Percentiles rank a stretch among this genome's conserved stretches.
These are phyloP conservation scores for Pisolithus sp. DNA, from an alignment of 768 basidiomycete species.

Conservation along the genomic window DNA sequence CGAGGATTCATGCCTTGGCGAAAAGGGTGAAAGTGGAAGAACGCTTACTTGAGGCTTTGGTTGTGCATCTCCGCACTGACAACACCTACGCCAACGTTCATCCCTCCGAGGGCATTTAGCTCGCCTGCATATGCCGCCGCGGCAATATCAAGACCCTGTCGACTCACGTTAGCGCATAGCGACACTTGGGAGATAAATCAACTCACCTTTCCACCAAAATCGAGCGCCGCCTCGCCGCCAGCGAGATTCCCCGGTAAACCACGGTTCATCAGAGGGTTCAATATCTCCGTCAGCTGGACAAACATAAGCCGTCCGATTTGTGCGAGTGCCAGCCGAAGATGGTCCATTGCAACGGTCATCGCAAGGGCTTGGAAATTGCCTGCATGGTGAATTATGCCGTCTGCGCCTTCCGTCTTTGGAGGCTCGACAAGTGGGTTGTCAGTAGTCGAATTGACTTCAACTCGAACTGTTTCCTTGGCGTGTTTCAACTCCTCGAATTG, in stretches of 20 bases:
- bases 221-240: constrained; percentile 71
- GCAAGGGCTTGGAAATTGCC: constrained; percentile 90
- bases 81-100: constrained; percentile 77
- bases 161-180: background rate
- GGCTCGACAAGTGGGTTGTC: constrained; percentile 87
- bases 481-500: constrained; percentile 74
- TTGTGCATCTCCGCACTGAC: constrained; percentile 92
- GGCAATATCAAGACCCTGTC: constrained; percentile 70
- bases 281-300: constrained; percentile 50
- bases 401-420: constrained; percentile 46
- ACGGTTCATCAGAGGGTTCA: constrained; percentile 59
- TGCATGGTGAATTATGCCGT: constrained; percentile 62
- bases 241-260: constrained; percentile 78
- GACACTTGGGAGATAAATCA: too few species aligned
- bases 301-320: constrained; percentile 69
- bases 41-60: constrained; percentile 78
- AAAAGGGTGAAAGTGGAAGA: background rate
- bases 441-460: constrained; percentile 83
- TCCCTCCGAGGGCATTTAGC: constrained; percentile 65
- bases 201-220: constrained; percentile 64
- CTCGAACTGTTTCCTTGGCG: constrained; percentile 56
- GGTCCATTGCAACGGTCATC: constrained; percentile 84
- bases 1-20: background rate
- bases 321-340: constrained; percentile 66
- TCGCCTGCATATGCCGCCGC: constrained; percentile 78